Conservation (phyloP, 2,329 filamentous ascomycete species). For the Fusarium pseudoanthophilum region DNA sequence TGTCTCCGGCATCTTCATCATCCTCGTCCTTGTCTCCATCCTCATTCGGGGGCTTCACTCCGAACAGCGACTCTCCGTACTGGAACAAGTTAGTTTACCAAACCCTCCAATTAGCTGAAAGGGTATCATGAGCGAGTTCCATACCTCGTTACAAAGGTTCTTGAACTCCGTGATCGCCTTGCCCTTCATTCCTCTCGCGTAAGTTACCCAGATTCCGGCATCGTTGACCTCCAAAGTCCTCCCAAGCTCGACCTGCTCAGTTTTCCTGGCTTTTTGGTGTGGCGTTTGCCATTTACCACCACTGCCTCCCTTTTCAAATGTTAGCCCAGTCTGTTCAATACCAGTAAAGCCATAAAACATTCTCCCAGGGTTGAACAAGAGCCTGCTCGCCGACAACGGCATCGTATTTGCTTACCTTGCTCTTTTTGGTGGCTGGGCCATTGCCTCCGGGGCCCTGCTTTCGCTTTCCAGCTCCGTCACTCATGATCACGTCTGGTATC, state of each 20-base stretch:
- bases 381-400: not conserved
- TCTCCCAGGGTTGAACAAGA: not conserved
- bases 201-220: constrained; percentile 81
- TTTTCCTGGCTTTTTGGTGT: constrained; percentile 64
- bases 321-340: constrained; percentile 21
- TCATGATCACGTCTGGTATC: constrained; percentile 40
- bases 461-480: constrained; percentile 49
- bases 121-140: not conserved
- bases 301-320: constrained; percentile 57
- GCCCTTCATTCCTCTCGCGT: constrained; percentile 75
- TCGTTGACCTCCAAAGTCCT: constrained; percentile 72
- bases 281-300: constrained; percentile 71
- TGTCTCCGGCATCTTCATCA: constrained; percentile 65
- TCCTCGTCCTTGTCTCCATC: constrained; percentile 47
- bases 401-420: constrained; percentile 50
- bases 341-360: not conserved
- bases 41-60: constrained; percentile 54
- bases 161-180: constrained; percentile 76
- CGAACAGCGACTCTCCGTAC: constrained; percentile 74
- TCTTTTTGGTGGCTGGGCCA: constrained; percentile 51
- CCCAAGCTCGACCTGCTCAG: constrained; percentile 54
- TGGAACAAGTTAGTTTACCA: constrained; percentile 48
- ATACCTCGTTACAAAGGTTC: constrained; percentile 73
- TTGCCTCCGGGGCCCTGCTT: constrained; percentile 48
- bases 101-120: not conserved